phyloP scores from a whole-genome alignment of 164 flowering plant genomes.

The Kingdonia uniflora region DNA sequence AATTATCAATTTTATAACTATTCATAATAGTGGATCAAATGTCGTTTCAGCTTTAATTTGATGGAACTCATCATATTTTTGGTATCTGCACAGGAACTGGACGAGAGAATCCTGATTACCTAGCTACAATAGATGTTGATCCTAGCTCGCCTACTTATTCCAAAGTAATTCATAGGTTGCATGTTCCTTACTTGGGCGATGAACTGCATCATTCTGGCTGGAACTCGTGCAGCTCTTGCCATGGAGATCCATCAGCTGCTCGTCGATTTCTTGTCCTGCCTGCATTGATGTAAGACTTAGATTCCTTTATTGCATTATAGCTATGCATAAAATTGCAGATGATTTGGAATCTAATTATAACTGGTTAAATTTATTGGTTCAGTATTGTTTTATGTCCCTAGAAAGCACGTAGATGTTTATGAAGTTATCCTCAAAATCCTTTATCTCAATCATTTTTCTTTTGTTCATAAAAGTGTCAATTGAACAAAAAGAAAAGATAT shows the following conservation, averaged over 20 bases:
- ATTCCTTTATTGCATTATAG: not conserved
- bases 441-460: too few relatives aligned
- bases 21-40: too few relatives aligned
- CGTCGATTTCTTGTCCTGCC: constrained; percentile 80
- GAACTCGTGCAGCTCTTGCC: constrained; percentile 99
- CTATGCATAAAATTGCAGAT: too few relatives aligned
- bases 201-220: constrained; percentile 97
- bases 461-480: too few relatives aligned
- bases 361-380: too few relatives aligned
- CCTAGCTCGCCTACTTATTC: constrained; percentile 83
- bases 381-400: too few relatives aligned
- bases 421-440: too few relatives aligned
- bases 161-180: constrained; percentile 78
- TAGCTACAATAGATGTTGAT: constrained; percentile 87
- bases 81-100: constrained; percentile 58
- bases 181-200: constrained; percentile 65
- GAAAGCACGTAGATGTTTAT: too few relatives aligned
- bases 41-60: too few relatives aligned
- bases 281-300: constrained; percentile 58
- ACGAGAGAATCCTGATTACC: constrained; percentile 77
- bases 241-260: constrained; percentile 69
- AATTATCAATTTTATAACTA: too few relatives aligned
- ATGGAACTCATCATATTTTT: not conserved
- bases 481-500: too few relatives aligned
- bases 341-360: too few relatives aligned